Percentiles rank a stretch among this genome's conserved stretches.
These are phyloP conservation scores for Salix suchowensis DNA, from an alignment of 345 rosid genomes.

Conservation along the genomic window DNA sequence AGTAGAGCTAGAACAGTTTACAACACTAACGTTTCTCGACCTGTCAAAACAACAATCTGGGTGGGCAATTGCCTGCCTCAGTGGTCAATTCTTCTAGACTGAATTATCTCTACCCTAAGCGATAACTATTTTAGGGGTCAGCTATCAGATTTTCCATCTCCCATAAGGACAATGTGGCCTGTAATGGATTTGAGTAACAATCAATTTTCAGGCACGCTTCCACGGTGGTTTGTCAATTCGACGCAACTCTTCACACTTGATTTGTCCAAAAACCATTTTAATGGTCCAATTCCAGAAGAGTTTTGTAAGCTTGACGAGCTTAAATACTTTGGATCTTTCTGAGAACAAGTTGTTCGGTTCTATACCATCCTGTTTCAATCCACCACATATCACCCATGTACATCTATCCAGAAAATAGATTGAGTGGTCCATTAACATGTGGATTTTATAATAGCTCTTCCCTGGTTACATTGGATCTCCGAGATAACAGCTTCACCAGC, in stretches of 20 bases:
- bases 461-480: conserved; percentile 6
- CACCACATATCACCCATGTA: not conserved
- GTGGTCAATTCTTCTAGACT: not conserved
- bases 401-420: not conserved
- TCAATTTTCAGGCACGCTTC: not conserved
- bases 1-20: too few species aligned
- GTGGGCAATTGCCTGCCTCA: not conserved
- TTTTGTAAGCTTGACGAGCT: not conserved
- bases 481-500: conserved; percentile 8
- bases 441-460: not conserved
- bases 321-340: not conserved
- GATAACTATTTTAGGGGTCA: not conserved
- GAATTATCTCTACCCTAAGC: not conserved
- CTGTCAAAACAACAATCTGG: too few species aligned
- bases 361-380: not conserved
- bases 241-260: not conserved
- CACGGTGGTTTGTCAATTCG: not conserved
- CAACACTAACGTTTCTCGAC: too few species aligned
- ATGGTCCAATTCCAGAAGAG: not conserved
- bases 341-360: not conserved
- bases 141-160: not conserved
- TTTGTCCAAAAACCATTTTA: not conserved
- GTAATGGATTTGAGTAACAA: not conserved
- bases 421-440: not conserved
- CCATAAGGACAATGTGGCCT: rapidly evolving